Evolutionary conservation across 148 eudicot species (phyloP), one percentile per base, ranked within the genome.

Genomic region (Cornus suecica): DNA sequence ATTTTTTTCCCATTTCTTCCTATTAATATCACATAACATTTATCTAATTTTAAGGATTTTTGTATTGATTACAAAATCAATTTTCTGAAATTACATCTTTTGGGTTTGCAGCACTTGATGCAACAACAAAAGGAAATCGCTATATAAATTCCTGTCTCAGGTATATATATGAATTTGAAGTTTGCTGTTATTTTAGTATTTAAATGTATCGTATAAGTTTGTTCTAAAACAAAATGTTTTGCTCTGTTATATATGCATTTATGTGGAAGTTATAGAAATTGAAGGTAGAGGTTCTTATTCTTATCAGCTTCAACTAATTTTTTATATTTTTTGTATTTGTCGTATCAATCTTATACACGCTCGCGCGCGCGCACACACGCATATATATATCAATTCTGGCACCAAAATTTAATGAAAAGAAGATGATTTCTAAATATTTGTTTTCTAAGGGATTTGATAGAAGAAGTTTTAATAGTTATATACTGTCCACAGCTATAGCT

Each of bases 91-190:
- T 4, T 34, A 20, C 54, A 37, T 78, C 45, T 11, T 70, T 80
- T 23, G 72, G 68, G 42, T 31, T 81, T 84, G 81, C 90, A 94
- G 98, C 89, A 71, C 91, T 94, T 80, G 97, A 92, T 80, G 90
- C 98, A 70, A 88, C 97, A 23, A 83, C 98, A 31, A 89, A 91
- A 84, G 98, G 98, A 70, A 94, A 94, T 77, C 90, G 89, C 18
- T 92, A 88, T 74, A 94, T 94, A 80, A 91, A 90, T 71, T 94
- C 98, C 61, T 94, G 98, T 80, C 87, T 90, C 74, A 91, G 97
- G 98, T 94, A 86, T 69, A 34, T 72, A 28, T 27, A 66, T 48
- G 27, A 9, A 66, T 45, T 58, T 25, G 10, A 58, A 58, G 68
- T 69, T 66, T 37, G 48, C 60, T 65, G 41, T n/a, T 68, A 48